Conservation (phyloP, 768 basidiomycete genomes). For the Roridomyces roridus region DNA sequence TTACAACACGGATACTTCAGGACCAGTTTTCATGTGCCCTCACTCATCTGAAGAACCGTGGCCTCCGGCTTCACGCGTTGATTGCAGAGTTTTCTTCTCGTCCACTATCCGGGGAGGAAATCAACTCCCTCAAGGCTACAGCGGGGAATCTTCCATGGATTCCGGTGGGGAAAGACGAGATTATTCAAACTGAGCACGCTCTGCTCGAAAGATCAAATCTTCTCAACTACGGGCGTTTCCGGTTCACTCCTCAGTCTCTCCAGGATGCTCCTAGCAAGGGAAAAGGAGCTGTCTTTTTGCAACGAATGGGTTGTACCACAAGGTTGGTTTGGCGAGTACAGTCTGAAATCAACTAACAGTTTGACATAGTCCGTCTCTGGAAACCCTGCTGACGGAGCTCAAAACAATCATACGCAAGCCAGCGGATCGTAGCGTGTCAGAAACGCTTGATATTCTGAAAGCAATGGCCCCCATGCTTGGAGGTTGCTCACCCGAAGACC, state of each 20-base stretch:
- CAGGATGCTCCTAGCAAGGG: background rate
- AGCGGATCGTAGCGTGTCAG: background rate
- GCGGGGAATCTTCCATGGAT: slow-evolving; percentile 14
- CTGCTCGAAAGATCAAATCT: slow-evolving; percentile 10
- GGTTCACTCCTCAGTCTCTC: background rate
- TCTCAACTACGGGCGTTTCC: slow-evolving; percentile 7
- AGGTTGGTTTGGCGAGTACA: background rate
- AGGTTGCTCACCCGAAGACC: background rate
- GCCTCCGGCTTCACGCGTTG: background rate
- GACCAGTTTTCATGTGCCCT: slow-evolving; percentile 11
- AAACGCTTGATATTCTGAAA: slow-evolving; percentile 10
- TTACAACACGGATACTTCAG: slow-evolving; percentile 6
- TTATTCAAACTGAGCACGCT: slow-evolving; percentile 7
- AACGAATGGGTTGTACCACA: slow-evolving; percentile 17
- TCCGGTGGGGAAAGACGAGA: background rate
- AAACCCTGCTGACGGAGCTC: slow-evolving; percentile 15
- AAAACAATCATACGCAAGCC: background rate
- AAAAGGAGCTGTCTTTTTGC: slow-evolving; percentile 4
- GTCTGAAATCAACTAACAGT: background rate
- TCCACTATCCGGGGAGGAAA: slow-evolving; percentile 2
- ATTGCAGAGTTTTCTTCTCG: slow-evolving; percentile 17
- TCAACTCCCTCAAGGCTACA: background rate
- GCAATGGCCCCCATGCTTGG: slow-evolving; percentile 2
- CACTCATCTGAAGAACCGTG: background rate
- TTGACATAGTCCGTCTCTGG: slow-evolving; percentile 9